Conservation (phyloP, 169 alveolate species). For the Neospora caninum region DNA sequence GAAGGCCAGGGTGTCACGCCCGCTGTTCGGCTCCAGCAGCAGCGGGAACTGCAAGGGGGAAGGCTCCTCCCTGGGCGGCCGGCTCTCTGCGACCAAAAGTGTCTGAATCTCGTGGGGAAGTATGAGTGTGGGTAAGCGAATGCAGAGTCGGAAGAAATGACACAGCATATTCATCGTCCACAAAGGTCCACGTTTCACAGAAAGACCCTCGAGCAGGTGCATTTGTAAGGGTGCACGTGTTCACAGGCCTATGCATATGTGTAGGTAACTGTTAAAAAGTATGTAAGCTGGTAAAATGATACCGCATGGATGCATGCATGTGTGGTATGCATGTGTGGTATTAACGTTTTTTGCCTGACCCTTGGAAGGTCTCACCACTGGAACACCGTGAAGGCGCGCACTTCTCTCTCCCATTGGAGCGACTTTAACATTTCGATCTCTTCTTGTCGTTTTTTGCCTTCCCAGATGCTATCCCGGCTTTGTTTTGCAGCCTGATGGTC, state of each 20-base stretch:
- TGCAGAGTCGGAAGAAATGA: not conserved
- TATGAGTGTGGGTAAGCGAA: constrained; percentile 23
- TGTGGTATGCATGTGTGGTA: too few species aligned
- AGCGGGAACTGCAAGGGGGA: constrained; percentile 7
- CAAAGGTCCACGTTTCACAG: not conserved
- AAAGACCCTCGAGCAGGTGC: too few species aligned
- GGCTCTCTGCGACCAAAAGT: constrained; percentile 10
- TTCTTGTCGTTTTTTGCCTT: not conserved
- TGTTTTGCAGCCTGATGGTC: constrained; percentile 31
- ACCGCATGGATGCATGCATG: not conserved
- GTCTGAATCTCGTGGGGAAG: not conserved
- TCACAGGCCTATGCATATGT: not conserved
- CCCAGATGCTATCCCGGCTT: constrained; percentile 48
- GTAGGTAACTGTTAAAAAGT: not conserved
- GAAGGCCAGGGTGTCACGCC: not conserved
- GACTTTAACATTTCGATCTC: too few species aligned
- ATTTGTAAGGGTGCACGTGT: not conserved
- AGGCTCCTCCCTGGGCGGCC: constrained; percentile 25
- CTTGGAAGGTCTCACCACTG: not conserved
- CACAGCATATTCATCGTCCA: too few species aligned
- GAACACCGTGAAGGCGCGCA: too few species aligned
- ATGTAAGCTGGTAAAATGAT: not conserved
- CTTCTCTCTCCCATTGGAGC: too few species aligned
- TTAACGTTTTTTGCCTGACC: not conserved
- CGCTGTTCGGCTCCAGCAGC: constrained; percentile 5